Evolutionary conservation across 768 basidiomycete species (phyloP).

Genomic region (Termitomyces sp.): DNA sequence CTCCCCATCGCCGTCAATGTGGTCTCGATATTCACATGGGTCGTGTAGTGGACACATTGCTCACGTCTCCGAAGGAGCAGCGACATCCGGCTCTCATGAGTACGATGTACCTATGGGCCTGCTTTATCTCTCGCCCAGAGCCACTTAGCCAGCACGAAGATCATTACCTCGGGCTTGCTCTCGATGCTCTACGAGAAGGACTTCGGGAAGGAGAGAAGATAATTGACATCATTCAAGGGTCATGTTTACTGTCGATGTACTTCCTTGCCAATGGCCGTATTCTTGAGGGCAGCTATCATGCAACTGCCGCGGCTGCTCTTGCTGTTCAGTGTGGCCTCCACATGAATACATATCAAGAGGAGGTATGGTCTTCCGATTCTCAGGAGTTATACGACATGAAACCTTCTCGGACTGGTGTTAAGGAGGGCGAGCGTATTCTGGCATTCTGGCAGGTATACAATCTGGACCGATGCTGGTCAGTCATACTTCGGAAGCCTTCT

Average conservation of each 20-base stretch:
- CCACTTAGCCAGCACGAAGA: slow-evolving; percentile 67
- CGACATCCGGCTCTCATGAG: slow-evolving; percentile 76
- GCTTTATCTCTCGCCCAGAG: slow-evolving; percentile 71
- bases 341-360: slow-evolving; percentile 28
- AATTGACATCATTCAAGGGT: slow-evolving; percentile 72
- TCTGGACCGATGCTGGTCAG: slow-evolving; percentile 79
- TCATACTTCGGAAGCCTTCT: slow-evolving; percentile 60
- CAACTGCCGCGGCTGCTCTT: slow-evolving; percentile 66
- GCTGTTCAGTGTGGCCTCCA: slow-evolving; percentile 73
- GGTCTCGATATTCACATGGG: slow-evolving; percentile 68
- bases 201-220: slow-evolving; percentile 49
- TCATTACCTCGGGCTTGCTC: slow-evolving; percentile 60
- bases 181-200: slow-evolving; percentile 59
- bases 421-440: slow-evolving; percentile 66
- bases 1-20: slow-evolving; percentile 71
- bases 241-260: slow-evolving; percentile 70
- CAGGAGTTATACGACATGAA: slow-evolving; percentile 43
- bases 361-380: slow-evolving; percentile 27
- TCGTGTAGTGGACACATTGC: slow-evolving; percentile 56
- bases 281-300: slow-evolving; percentile 76
- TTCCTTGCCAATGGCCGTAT: slow-evolving; percentile 73
- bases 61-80: slow-evolving; percentile 48
- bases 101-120: slow-evolving; percentile 79
- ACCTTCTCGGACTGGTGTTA: slow-evolving; percentile 51
- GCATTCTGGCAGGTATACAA: slow-evolving; percentile 84